Percentiles rank a stretch among this genome's conserved stretches.
These are phyloP conservation scores for Neonothopanus nambi DNA, from an alignment of 1,284 basidiomycete genomes.

Conservation along the genomic window DNA sequence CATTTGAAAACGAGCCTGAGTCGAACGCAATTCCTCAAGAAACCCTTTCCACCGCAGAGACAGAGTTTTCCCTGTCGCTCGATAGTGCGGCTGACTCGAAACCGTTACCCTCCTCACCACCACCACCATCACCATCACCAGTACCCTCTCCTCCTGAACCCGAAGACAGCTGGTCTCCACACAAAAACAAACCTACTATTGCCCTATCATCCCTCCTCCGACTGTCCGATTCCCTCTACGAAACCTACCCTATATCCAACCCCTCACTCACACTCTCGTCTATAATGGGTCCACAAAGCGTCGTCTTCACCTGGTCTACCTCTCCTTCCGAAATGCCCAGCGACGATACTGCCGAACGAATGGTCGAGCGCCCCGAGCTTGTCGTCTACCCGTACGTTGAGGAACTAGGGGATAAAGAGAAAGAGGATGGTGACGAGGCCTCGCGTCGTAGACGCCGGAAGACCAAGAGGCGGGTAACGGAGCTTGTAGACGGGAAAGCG, in stretches of 20 bases:
- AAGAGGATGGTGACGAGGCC: constrained; percentile 23
- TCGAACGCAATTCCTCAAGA: background rate
- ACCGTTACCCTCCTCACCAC: background rate
- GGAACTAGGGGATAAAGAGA: constrained; percentile 31
- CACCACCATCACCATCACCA: constrained; percentile 6
- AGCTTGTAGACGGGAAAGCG: constrained; percentile 41
- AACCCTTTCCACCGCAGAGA: background rate
- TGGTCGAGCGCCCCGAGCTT: constrained; percentile 54
- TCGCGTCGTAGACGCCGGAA: constrained; percentile 15
- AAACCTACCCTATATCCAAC: constrained; percentile 36
- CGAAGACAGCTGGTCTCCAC: constrained; percentile 2
- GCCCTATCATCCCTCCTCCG: constrained; percentile 37
- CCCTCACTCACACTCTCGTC: constrained; percentile 37
- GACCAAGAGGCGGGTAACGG: constrained; percentile 20
- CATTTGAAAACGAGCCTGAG: background rate
- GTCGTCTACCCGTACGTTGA: constrained; percentile 55
- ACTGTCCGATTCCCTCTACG: constrained; percentile 38
- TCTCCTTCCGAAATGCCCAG: constrained; percentile 37
- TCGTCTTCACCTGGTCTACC: constrained; percentile 61
- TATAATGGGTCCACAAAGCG: constrained; percentile 71
- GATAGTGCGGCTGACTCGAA: background rate
- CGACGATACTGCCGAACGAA: constrained; percentile 62
- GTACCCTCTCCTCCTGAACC: constrained; percentile 9
- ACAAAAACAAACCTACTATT: constrained; percentile 12
- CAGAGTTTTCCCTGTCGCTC: background rate